These are phyloP conservation scores for Lecanicillium sp. DNA, from an alignment of 2,329 filamentous ascomycete genomes.

Conservation along the genomic window DNA sequence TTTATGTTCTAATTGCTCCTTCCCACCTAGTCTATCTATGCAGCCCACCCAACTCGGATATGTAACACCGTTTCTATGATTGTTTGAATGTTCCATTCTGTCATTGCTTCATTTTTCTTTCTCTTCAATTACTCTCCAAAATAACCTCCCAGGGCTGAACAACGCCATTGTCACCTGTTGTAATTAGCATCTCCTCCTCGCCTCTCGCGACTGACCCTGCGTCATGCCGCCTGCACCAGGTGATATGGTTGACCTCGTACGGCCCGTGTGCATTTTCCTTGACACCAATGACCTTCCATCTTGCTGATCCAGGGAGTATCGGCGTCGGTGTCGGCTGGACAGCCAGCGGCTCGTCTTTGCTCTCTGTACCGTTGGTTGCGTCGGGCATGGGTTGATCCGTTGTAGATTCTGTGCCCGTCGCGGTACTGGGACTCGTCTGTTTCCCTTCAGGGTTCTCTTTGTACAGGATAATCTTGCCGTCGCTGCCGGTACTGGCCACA, in stretches of 20 bases:
- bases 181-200: slow-evolving; percentile 78
- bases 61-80: too few species aligned
- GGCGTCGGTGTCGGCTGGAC: not conserved
- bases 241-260: slow-evolving; percentile 89
- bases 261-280: slow-evolving; percentile 75
- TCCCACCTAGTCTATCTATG: not conserved
- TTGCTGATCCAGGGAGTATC: slow-evolving; percentile 29
- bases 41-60: not conserved
- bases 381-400: slow-evolving; percentile 25
- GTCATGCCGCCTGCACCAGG: slow-evolving; percentile 79
- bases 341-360: not conserved
- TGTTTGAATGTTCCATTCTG: too few species aligned
- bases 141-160: slow-evolving; percentile 75
- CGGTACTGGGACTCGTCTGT: slow-evolving; percentile 18
- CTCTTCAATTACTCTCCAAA: not conserved
- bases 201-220: slow-evolving; percentile 47
- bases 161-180: slow-evolving; percentile 85
- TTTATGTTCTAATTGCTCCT: not conserved
- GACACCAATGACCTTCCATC: slow-evolving; percentile 68
- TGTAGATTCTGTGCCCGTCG: slow-evolving; percentile 18
- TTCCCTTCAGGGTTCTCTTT: slow-evolving; percentile 43
- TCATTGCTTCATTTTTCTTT: not conserved
- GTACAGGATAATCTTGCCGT: slow-evolving; percentile 77
- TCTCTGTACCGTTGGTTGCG: slow-evolving; percentile 11
- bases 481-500: slow-evolving; percentile 83